phyloP scores from a whole-genome alignment of 352 stramenopile species.

The Phytophthora europaea region DNA sequence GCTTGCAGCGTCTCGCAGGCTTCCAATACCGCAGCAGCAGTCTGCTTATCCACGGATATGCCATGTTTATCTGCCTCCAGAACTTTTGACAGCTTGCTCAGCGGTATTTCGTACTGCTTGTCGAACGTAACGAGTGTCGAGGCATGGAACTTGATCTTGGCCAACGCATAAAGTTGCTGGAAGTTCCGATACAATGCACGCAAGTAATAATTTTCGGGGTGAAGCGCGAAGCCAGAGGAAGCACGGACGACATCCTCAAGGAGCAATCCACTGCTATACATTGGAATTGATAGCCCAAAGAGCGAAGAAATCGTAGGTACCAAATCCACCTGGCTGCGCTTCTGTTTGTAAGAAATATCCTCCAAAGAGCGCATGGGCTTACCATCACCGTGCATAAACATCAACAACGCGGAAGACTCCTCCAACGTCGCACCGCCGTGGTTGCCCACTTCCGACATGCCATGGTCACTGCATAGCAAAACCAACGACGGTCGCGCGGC shows the following conservation, averaged over 20 bases:
- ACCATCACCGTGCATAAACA: conserved; percentile 75
- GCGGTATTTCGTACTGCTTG: conserved; percentile 29
- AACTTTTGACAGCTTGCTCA: conserved; percentile 28
- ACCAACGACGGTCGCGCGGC: conserved; percentile 67
- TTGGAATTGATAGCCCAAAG: conserved; percentile 76
- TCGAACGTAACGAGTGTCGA: conserved; percentile 41
- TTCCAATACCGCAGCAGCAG: conserved; percentile 30
- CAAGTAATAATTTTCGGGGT: conserved; percentile 26
- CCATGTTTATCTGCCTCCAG: conserved; percentile 12
- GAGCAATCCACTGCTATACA: conserved; percentile 72
- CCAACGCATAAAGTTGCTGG: conserved; percentile 63
- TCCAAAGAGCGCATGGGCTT: conserved; percentile 19
- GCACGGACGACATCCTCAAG: conserved; percentile 66
- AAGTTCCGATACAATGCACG: conserved; percentile 67
- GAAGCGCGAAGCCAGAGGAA: conserved; percentile 18
- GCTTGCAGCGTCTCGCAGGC: conserved; percentile 62
- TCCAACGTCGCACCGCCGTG: conserved; percentile 88
- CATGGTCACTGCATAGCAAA: conserved; percentile 88
- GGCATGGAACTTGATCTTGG: conserved; percentile 57
- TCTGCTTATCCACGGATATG: conserved; percentile 9
- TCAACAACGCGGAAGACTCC: conserved; percentile 84
- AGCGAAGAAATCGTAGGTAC: conserved; percentile 85
- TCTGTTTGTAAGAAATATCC: conserved; percentile 23
- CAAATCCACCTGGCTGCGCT: conserved; percentile 78
- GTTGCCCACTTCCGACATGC: conserved; percentile 92